Conservation (phyloP, 208 protist genomes). For the Leptomonas seymouri region DNA sequence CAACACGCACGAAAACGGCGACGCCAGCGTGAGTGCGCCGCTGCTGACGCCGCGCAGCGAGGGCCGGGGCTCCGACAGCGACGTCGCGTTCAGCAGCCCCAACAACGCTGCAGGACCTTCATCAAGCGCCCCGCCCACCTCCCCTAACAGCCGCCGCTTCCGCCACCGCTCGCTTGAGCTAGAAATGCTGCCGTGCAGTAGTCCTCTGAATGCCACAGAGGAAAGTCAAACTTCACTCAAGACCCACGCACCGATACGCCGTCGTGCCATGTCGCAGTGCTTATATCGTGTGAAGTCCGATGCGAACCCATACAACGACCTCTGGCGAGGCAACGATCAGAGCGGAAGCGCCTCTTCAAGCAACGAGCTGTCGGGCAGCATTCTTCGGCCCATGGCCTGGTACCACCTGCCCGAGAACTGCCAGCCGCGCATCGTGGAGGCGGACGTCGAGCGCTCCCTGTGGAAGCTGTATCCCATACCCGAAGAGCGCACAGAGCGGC, state of each 20-base stretch:
- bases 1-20: background rate
- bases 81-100: background rate
- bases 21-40: background rate
- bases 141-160: conserved; percentile 1
- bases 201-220: conserved; percentile 3
- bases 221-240: background rate
- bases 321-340: background rate
- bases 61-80: background rate
- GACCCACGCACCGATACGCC: conserved; percentile 3
- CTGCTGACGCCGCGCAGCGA: conserved; percentile 4
- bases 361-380: conserved; percentile 7
- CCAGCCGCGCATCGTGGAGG: conserved; percentile 73
- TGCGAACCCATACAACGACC: background rate
- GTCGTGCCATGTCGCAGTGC: conserved; percentile 34
- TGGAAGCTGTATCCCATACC: conserved; percentile 75
- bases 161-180: conserved; percentile 22
- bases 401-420: conserved; percentile 71
- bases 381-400: conserved; percentile 20
- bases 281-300: conserved; percentile 38
- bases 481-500: conserved; percentile 46
- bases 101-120: background rate
- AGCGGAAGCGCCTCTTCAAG: conserved; percentile 1
- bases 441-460: conserved; percentile 78
- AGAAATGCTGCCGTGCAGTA: background rate
- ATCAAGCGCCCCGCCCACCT: background rate